Conservation (phyloP, 164 flowering plant genomes). For the Piper betle region DNA sequence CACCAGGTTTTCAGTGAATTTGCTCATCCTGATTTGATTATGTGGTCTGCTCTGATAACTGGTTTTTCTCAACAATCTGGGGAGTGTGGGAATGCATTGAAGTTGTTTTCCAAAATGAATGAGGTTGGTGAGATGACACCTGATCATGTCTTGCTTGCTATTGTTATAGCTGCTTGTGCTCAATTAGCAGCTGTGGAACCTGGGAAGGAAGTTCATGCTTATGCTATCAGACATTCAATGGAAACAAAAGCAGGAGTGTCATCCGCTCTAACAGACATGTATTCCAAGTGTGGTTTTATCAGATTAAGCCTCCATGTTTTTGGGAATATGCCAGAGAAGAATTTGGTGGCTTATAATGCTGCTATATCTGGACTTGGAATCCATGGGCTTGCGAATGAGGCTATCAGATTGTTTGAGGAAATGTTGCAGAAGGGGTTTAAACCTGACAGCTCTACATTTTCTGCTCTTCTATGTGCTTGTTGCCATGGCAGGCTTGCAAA, state of each 20-base stretch:
- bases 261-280: conserved; percentile 67
- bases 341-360: conserved; percentile 43
- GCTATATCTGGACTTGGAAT: conserved; percentile 50
- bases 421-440: conserved; percentile 27
- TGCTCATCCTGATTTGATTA: conserved; percentile 47
- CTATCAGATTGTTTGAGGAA: conserved; percentile 41
- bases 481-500: conserved; percentile 52
- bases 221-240: conserved; percentile 40
- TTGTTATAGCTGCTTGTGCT: conserved; percentile 42
- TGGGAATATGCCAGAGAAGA: conserved; percentile 21
- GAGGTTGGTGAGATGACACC: conserved; percentile 20
- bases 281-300: conserved; percentile 57
- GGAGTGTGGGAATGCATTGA: conserved; percentile 27
- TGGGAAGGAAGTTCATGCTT: conserved; percentile 59
- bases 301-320: conserved; percentile 34
- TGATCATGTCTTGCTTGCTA: conserved; percentile 43
- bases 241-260: conserved; percentile 35
- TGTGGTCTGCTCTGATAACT: conserved; percentile 65
- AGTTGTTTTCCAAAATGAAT: conserved; percentile 31
- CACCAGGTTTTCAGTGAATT: conserved; percentile 30
- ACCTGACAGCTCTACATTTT: conserved; percentile 63
- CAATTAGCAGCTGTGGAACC: conserved; percentile 29
- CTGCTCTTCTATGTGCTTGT: conserved; percentile 61
- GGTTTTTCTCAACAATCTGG: conserved; percentile 52
- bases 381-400: conserved; percentile 33